Percentiles rank a stretch among this genome's conserved stretches.
Evolutionary conservation across 306 rosid species (phyloP).

Genomic region (Calophaca sinica): DNA sequence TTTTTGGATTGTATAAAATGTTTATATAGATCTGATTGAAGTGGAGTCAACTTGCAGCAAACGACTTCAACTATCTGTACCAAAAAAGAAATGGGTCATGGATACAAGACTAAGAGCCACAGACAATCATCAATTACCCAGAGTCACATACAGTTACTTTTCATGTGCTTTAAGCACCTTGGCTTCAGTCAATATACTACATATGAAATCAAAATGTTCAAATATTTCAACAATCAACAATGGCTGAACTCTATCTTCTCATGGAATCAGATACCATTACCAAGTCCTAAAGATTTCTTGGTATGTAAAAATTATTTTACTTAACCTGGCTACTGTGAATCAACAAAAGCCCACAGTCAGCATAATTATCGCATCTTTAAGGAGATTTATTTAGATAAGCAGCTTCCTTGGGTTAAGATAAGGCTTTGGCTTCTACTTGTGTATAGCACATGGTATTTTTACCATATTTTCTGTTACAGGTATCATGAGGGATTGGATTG

Average conservation of each 20-base stretch:
- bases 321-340: conserved; percentile 21
- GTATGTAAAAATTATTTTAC: neutral
- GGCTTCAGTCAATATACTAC: conserved; percentile 3
- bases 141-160: neutral
- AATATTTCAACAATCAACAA: conserved; percentile 27
- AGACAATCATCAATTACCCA: conserved; percentile 28
- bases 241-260: conserved; percentile 1
- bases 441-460: conserved; percentile 17
- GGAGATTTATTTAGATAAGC: conserved; percentile 23
- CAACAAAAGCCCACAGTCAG: conserved; percentile 35
- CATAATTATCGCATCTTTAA: neutral
- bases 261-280: conserved; percentile 27
- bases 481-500: conserved; percentile 13
- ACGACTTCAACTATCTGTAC: conserved; percentile 94
- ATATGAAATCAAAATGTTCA: conserved; percentile 28
- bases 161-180: conserved; percentile 20
- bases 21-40: conserved; percentile 86
- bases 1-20: conserved; percentile 93
- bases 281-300: conserved; percentile 30
- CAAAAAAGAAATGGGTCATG: conserved; percentile 43
- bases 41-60: conserved; percentile 96
- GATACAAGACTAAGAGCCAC: conserved; percentile 37
- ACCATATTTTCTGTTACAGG: neutral
- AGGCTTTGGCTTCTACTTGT: conserved; percentile 10
- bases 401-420: conserved; percentile 2